Evolutionary conservation across 495 filamentous ascomycete genomes (phyloP).

Genomic region (Chaetomium tenue): DNA sequence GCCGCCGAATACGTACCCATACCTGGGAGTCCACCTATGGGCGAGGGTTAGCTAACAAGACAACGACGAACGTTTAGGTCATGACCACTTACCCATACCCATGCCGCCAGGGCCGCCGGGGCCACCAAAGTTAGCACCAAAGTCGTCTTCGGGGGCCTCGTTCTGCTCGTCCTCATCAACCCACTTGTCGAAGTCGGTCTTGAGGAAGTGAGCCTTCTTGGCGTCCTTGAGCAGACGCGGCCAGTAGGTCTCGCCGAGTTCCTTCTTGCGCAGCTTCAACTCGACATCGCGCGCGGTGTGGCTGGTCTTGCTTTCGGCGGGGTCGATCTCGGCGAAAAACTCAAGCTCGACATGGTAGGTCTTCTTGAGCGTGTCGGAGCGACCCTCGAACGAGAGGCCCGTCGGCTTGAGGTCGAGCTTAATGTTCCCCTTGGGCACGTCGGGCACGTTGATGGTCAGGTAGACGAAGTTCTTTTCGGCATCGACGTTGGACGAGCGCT

Average conservation of each 20-base stretch:
- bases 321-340: conserved; percentile 89
- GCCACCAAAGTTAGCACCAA: conserved; percentile 60
- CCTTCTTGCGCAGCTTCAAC: conserved; percentile 94
- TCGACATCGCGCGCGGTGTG: conserved; percentile 82
- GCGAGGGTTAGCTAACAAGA: neutral
- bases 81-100: conserved; percentile 41
- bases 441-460: conserved; percentile 81
- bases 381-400: conserved; percentile 75
- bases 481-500: conserved; percentile 82
- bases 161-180: conserved; percentile 99
- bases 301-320: conserved; percentile 72
- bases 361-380: conserved; percentile 73
- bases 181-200: conserved; percentile 99
- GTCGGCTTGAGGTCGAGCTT: conserved; percentile 78
- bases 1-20: conserved; percentile 46
- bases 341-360: conserved; percentile 84
- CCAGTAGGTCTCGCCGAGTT: conserved; percentile 87
- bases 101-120: conserved; percentile 21
- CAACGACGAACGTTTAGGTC: neutral
- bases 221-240: conserved; percentile 85
- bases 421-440: conserved; percentile 66
- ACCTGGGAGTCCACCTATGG: conserved; percentile 46
- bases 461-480: conserved; percentile 86
- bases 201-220: conserved; percentile 91
- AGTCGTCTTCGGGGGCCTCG: conserved; percentile 77